phyloP scores from a whole-genome alignment of 2,329 filamentous ascomycete genomes.

The Paecilomyces formosus region DNA sequence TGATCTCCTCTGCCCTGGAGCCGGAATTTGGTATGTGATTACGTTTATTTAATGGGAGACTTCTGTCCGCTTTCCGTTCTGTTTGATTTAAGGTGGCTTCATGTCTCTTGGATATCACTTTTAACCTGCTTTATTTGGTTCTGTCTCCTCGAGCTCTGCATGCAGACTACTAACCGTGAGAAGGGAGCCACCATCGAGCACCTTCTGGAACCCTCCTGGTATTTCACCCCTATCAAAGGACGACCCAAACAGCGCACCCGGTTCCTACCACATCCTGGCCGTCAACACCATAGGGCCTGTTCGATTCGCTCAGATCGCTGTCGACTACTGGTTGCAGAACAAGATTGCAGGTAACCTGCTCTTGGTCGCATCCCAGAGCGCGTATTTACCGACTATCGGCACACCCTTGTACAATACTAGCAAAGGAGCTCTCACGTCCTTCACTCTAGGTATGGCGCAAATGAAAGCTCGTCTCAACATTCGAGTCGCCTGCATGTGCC shows the following conservation, averaged over 20 bases:
- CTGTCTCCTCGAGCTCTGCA: constrained; percentile 6
- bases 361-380: neutral
- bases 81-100: neutral
- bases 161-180: constrained; percentile 4
- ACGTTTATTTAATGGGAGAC: neutral
- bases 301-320: constrained; percentile 15
- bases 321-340: constrained; percentile 12
- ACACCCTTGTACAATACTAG: neutral
- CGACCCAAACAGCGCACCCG: constrained; percentile 7
- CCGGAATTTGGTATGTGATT: neutral
- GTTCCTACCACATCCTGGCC: constrained; percentile 12
- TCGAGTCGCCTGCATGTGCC: neutral
- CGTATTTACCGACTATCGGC: neutral
- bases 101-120: neutral
- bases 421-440: neutral
- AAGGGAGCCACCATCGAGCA: constrained; percentile 13
- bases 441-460: neutral
- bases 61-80: neutral
- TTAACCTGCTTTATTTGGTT: neutral
- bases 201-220: constrained; percentile 15
- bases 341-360: neutral
- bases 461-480: neutral
- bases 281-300: constrained; percentile 15
- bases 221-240: constrained; percentile 10
- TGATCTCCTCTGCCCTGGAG: neutral